Evolutionary conservation across 768 basidiomycete genomes (phyloP).

Genomic region (Asterophora parasitica): DNA sequence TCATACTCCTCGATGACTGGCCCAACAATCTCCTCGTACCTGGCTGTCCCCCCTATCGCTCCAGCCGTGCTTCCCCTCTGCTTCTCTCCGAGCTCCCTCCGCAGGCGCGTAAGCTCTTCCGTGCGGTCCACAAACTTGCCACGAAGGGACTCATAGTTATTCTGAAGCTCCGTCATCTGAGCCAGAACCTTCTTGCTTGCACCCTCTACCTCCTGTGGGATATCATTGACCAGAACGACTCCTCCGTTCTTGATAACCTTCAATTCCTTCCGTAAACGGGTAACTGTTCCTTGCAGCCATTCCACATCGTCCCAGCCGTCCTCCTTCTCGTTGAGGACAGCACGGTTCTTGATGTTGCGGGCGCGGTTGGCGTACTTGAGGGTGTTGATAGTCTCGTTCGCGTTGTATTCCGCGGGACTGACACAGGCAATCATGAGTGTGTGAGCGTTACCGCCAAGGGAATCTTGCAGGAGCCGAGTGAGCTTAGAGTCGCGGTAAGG

Average conservation of each 20-base stretch:
- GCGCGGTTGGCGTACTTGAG: constrained; percentile 98
- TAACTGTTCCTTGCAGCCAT: constrained; percentile 86
- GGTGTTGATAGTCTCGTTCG: constrained; percentile 89
- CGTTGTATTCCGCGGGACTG: constrained; percentile 93
- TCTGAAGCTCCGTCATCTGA: constrained; percentile 80
- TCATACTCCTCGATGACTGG: constrained; percentile 99
- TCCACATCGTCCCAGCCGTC: constrained; percentile 99
- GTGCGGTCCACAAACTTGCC: constrained; percentile 85
- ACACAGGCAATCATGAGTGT: constrained; percentile 99
- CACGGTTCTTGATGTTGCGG: constrained; percentile 94
- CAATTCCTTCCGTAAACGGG: constrained; percentile 82
- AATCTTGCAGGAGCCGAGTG: constrained; percentile 93
- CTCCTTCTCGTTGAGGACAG: constrained; percentile 88
- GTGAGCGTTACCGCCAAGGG: constrained; percentile 94
- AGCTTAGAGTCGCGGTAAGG: constrained; percentile 99
- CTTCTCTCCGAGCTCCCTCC: constrained; percentile 73
- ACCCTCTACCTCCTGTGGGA: constrained; percentile 46
- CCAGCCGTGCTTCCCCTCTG: constrained; percentile 58
- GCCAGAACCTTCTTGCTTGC: constrained; percentile 72
- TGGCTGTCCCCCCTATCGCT: constrained; percentile 61
- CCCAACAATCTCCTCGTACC: constrained; percentile 91
- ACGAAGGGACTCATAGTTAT: constrained; percentile 79
- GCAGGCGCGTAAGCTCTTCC: constrained; percentile 77
- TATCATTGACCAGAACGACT: constrained; percentile 22
- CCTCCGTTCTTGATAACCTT: constrained; percentile 74